A percentile compares a stretch with the other conserved stretches of the same genome.
phyloP scores from a whole-genome alignment of 139 green algal genomes.

The Tetradesmus obliquus region DNA sequence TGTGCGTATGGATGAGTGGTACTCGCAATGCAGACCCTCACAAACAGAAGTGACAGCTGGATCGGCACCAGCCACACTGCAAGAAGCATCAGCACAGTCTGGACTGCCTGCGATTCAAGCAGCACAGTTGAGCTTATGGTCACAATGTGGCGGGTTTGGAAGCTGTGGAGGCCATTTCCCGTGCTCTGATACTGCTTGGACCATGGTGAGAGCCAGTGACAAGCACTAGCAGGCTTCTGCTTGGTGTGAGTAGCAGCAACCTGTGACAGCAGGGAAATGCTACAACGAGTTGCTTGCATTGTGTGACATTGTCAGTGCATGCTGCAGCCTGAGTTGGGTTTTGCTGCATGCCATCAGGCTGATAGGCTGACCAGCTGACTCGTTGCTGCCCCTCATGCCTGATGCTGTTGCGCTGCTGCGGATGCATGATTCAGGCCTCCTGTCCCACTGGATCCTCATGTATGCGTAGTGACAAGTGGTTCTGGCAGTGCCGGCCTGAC shows the following conservation, averaged over 20 bases:
- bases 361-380: neutral
- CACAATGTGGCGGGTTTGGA: neutral
- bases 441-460: neutral
- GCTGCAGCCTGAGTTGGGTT: too few relatives aligned
- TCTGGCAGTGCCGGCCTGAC: neutral
- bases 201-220: neutral
- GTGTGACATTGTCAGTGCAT: too few relatives aligned
- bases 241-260: too few relatives aligned
- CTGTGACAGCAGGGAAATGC: too few relatives aligned
- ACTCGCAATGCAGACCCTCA: neutral
- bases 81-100: neutral
- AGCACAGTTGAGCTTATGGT: neutral
- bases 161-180: neutral
- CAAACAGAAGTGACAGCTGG: neutral
- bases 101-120: neutral
- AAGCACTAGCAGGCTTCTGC: too few relatives aligned
- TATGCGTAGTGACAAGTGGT: neutral
- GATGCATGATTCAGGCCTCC: neutral
- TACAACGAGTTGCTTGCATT: too few relatives aligned
- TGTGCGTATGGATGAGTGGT: neutral
- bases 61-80: neutral
- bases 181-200: neutral
- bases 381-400: neutral
- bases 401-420: neutral
- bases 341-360: neutral